Conservation (phyloP, 2,329 filamentous ascomycete species). For the Colletotrichum phormii region DNA sequence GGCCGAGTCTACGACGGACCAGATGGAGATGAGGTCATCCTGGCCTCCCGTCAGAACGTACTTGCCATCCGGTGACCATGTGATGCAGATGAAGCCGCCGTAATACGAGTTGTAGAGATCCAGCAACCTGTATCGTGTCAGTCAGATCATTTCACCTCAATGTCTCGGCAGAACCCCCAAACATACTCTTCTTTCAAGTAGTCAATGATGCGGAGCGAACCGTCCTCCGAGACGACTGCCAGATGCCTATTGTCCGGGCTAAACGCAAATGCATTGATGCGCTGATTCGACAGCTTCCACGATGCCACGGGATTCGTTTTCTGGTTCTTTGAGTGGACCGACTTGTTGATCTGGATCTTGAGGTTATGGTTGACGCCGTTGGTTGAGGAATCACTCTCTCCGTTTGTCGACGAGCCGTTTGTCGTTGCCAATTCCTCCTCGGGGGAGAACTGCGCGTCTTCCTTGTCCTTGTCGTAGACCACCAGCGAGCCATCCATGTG, state of each 20-base stretch:
- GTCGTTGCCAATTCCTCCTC: constrained; percentile 66
- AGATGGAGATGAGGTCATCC: constrained; percentile 96
- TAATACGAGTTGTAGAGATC: constrained; percentile 94
- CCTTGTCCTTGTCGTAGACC: constrained; percentile 98
- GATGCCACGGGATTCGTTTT: constrained; percentile 91
- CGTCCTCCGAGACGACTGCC: constrained; percentile 92
- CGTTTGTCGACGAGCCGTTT: constrained; percentile 49
- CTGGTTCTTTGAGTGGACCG: constrained; percentile 92
- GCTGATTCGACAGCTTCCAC: constrained; percentile 93
- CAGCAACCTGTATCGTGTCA: constrained; percentile 69
- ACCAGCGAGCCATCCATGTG: constrained; percentile 92
- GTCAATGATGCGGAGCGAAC: constrained; percentile 88
- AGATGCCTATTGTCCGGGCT: constrained; percentile 89
- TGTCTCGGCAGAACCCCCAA: background rate
- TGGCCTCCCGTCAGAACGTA: constrained; percentile 96
- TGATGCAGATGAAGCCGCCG: constrained; percentile 90
- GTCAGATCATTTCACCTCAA: background rate
- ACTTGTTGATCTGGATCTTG: constrained; percentile 83
- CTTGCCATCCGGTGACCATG: constrained; percentile 97
- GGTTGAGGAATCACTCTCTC: constrained; percentile 46
- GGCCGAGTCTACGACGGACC: constrained; percentile 85
- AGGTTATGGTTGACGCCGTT: constrained; percentile 51
- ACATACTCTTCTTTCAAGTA: constrained; percentile 88
- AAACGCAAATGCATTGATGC: constrained; percentile 91
- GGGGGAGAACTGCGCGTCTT: constrained; percentile 82